Evolutionary conservation across 1,284 basidiomycete genomes (phyloP).

Genomic region (Ceratobasidium papillatum): DNA sequence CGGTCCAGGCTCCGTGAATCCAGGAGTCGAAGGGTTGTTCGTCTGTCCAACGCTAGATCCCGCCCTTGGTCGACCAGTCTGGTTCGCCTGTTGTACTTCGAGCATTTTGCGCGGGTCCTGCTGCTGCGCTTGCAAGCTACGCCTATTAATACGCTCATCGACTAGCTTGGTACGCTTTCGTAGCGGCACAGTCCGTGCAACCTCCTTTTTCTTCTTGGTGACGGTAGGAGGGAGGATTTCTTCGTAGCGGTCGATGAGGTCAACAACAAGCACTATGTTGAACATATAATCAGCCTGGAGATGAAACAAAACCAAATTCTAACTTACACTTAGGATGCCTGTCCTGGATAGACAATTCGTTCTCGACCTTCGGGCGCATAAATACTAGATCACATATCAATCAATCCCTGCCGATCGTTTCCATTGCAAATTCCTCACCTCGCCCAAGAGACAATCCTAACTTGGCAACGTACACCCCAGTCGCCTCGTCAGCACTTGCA

Average conservation of each 20-base stretch:
- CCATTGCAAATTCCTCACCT: conserved; percentile 60
- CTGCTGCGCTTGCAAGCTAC: conserved; percentile 56
- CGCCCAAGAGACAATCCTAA: conserved; percentile 86
- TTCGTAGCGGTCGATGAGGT: conserved; percentile 81
- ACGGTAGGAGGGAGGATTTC: conserved; percentile 83
- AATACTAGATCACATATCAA: conserved; percentile 61
- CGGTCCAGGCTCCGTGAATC: conserved; percentile 56
- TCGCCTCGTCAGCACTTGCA: conserved; percentile 66
- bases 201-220: conserved; percentile 83
- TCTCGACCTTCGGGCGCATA: conserved; percentile 83
- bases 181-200: conserved; percentile 79
- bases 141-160: conserved; percentile 84
- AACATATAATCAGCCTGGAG: not conserved
- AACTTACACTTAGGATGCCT: conserved; percentile 78
- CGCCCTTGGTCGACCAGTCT: conserved; percentile 16
- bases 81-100: conserved; percentile 51
- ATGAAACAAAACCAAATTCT: not conserved
- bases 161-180: conserved; percentile 89
- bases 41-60: conserved; percentile 31
- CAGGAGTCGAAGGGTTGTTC: conserved; percentile 50
- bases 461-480: conserved; percentile 84
- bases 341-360: conserved; percentile 83
- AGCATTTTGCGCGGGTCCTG: conserved; percentile 56
- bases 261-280: conserved; percentile 76
- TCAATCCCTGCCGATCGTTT: not conserved